Evolutionary conservation across 805 yeast genomes (phyloP).

Genomic region (Lipomyces yamanashiensis): DNA sequence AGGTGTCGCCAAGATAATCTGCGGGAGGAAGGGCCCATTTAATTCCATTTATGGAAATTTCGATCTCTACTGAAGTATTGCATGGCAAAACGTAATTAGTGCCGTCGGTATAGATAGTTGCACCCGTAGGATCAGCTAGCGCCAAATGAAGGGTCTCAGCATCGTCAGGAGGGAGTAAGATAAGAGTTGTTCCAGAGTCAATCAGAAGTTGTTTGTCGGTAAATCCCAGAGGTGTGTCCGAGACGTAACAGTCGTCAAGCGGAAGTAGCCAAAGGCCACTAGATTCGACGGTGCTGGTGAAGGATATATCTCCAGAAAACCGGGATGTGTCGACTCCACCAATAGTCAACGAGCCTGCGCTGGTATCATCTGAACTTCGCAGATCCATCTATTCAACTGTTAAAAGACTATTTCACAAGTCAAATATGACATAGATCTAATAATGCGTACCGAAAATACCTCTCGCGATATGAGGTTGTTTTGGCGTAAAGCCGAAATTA

Average conservation of each 20-base stretch:
- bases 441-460: constrained; percentile 50
- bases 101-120: constrained; percentile 55
- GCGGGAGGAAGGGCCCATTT: constrained; percentile 53
- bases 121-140: constrained; percentile 48
- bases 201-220: constrained; percentile 50
- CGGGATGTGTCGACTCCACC: constrained; percentile 50
- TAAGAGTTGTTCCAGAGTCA: constrained; percentile 71
- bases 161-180: constrained; percentile 60
- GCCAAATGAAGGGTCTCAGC: constrained; percentile 59
- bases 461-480: constrained; percentile 41
- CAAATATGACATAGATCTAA: not conserved
- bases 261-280: constrained; percentile 56
- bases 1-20: constrained; percentile 56
- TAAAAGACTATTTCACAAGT: not conserved
- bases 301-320: constrained; percentile 51
- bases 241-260: constrained; percentile 49
- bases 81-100: constrained; percentile 66
- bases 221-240: constrained; percentile 40
- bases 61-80: constrained; percentile 52
- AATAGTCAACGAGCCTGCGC: constrained; percentile 52
- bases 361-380: constrained; percentile 44
- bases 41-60: constrained; percentile 51
- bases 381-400: constrained; percentile 42
- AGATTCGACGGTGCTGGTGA: constrained; percentile 45
- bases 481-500: constrained; percentile 38